Conservation (phyloP, 495 filamentous ascomycete species). For the Tuber aestivum region DNA sequence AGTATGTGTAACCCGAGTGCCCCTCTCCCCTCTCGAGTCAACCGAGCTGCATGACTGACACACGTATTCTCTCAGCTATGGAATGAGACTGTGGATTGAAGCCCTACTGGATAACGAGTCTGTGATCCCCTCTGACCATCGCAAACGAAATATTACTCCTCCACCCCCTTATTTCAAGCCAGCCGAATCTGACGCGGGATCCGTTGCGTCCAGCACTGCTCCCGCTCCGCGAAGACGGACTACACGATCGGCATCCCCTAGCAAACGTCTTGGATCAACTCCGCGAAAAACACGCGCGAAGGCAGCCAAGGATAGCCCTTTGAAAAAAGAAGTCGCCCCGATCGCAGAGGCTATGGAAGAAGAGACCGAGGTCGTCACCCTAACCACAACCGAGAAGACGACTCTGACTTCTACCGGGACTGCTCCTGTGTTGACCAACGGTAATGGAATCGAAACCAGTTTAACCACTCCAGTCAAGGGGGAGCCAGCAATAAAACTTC, state of each 20-base stretch:
- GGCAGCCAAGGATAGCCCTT: constrained; percentile 47
- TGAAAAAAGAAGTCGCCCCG: constrained; percentile 40
- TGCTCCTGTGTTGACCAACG: constrained; percentile 34
- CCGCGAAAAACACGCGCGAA: constrained; percentile 68
- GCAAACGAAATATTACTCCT: constrained; percentile 42
- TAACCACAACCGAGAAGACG: constrained; percentile 38
- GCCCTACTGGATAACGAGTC: constrained; percentile 79
- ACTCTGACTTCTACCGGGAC: constrained; percentile 31
- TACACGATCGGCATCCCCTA: constrained; percentile 53
- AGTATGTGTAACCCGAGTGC: constrained; percentile 49
- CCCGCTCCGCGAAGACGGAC: constrained; percentile 48
- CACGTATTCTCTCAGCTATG: constrained; percentile 46
- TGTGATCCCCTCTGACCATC: constrained; percentile 47
- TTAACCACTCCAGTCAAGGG: constrained; percentile 46
- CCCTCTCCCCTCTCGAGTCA: constrained; percentile 5
- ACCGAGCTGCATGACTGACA: constrained; percentile 27
- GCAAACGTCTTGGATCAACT: constrained; percentile 47
- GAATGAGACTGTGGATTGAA: constrained; percentile 77
- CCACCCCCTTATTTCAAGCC: constrained; percentile 46
- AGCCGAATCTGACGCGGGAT: constrained; percentile 37
- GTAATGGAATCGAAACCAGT: constrained; percentile 9
- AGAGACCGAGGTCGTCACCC: constrained; percentile 29
- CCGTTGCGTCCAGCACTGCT: constrained; percentile 45
- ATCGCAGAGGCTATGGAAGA: constrained; percentile 43
- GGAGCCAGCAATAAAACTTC: constrained; percentile 59